Conservation (phyloP, 257 asterid species). For the Thymus quinquecostatus region DNA sequence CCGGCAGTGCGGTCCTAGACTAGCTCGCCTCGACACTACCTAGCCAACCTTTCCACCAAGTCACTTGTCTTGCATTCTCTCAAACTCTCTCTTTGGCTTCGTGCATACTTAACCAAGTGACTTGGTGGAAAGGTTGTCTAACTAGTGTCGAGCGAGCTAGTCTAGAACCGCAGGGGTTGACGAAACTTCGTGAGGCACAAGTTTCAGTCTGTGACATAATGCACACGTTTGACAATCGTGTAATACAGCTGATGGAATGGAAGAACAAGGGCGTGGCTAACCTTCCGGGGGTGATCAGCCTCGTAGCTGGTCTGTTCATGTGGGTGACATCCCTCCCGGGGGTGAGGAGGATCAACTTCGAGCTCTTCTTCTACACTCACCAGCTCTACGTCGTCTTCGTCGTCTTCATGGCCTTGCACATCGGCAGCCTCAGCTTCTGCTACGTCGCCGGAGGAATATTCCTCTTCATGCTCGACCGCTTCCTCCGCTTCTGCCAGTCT, state of each 20-base stretch:
- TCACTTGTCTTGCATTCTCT: too few species aligned
- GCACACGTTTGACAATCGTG: neutral
- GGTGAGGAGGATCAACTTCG: constrained; percentile 62
- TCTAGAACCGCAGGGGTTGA: too few species aligned
- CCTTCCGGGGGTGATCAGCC: constrained; percentile 74
- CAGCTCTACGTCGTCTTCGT: constrained; percentile 64
- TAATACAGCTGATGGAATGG: constrained; percentile 61
- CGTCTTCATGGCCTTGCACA: constrained; percentile 70
- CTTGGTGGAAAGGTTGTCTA: too few species aligned
- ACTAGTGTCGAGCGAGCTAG: too few species aligned
- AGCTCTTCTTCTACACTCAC: constrained; percentile 78
- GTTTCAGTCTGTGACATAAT: neutral
- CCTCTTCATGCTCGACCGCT: constrained; percentile 80
- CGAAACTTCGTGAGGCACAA: too few species aligned
- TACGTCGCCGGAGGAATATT: constrained; percentile 67
- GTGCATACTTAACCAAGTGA: too few species aligned
- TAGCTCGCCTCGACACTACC: too few species aligned
- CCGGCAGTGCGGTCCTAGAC: too few species aligned
- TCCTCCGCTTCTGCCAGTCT: constrained; percentile 81
- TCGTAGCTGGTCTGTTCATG: constrained; percentile 68
- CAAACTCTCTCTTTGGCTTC: too few species aligned
- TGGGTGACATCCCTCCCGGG: constrained; percentile 86
- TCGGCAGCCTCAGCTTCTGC: constrained; percentile 64
- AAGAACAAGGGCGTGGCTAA: constrained; percentile 51
- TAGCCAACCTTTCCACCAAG: too few species aligned